Conservation (phyloP, 208 protist species). For the Crithidia expoeki region DNA sequence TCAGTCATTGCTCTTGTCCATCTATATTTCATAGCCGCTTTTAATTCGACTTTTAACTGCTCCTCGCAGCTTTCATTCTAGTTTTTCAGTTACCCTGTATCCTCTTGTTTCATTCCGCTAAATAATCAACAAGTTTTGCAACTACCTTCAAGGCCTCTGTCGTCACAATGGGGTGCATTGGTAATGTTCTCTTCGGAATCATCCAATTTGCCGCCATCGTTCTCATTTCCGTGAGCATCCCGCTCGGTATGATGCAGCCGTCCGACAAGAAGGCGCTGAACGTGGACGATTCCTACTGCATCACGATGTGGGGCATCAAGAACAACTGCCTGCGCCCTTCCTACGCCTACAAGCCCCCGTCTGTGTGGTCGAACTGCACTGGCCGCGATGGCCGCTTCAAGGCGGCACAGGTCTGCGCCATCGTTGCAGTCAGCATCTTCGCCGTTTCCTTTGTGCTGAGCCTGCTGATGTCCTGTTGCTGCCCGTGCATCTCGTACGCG, state of each 20-base stretch:
- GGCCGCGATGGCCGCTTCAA: conserved; percentile 40
- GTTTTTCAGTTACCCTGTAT: too few relatives aligned
- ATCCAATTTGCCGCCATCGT: conserved; percentile 39
- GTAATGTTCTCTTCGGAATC: conserved; percentile 29
- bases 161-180: conserved; percentile 35
- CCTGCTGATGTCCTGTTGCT: conserved; percentile 43
- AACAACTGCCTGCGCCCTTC: conserved; percentile 32
- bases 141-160: neutral
- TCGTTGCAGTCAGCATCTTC: conserved; percentile 32
- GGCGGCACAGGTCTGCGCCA: conserved; percentile 39
- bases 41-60: too few relatives aligned
- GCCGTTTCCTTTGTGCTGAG: conserved; percentile 17
- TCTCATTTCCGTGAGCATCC: conserved; percentile 22
- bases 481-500: conserved; percentile 34
- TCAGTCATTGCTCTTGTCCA: too few relatives aligned
- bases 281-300: conserved; percentile 29
- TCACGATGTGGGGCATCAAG: conserved; percentile 59
- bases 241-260: conserved; percentile 30
- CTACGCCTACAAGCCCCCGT: conserved; percentile 19
- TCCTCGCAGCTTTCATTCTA: too few relatives aligned
- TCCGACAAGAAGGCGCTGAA: conserved; percentile 6
- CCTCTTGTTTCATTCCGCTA: too few relatives aligned
- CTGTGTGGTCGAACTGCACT: conserved; percentile 35
- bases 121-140: too few relatives aligned
- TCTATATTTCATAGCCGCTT: too few relatives aligned